A percentile compares a stretch with the other conserved stretches of the same genome.
phyloP scores from a whole-genome alignment of 306 rosid species.

The Glycyrrhiza uralensis region DNA sequence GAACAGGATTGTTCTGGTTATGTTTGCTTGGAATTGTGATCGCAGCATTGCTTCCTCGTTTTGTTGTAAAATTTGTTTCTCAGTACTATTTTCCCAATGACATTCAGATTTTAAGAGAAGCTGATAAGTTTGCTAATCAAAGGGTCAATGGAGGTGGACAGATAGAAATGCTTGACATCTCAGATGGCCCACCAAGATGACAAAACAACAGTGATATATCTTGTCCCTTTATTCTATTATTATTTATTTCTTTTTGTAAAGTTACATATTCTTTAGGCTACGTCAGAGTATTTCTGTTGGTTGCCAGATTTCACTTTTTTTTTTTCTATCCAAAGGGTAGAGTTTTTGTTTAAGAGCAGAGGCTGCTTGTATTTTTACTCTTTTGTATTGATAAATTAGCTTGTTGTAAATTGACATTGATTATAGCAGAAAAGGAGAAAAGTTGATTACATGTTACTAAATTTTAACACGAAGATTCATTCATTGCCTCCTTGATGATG shows the following conservation, averaged over 20 bases:
- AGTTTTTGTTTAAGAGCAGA: constrained; percentile 33
- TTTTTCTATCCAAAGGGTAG: constrained; percentile 71
- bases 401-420: constrained; percentile 42
- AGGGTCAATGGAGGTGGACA: constrained; percentile 49
- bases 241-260: constrained; percentile 47
- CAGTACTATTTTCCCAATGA: constrained; percentile 66
- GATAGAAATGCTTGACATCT: constrained; percentile 66
- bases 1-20: constrained; percentile 59
- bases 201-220: constrained; percentile 28
- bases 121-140: constrained; percentile 49
- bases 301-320: constrained; percentile 41
- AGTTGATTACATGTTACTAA: neutral
- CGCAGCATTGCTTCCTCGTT: constrained; percentile 64
- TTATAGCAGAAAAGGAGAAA: constrained; percentile 17
- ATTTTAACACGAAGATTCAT: constrained; percentile 2
- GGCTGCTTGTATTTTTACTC: constrained; percentile 23
- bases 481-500: neutral
- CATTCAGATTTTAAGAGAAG: constrained; percentile 80
- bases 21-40: constrained; percentile 57
- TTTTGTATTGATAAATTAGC: constrained; percentile 32
- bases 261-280: constrained; percentile 74
- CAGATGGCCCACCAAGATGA: constrained; percentile 40
- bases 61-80: constrained; percentile 51
- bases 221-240: neutral
- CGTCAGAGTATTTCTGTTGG: constrained; percentile 38